These are phyloP conservation scores for Allium fistulosum DNA, from an alignment of 106 monocot genomes.

Conservation along the genomic window DNA sequence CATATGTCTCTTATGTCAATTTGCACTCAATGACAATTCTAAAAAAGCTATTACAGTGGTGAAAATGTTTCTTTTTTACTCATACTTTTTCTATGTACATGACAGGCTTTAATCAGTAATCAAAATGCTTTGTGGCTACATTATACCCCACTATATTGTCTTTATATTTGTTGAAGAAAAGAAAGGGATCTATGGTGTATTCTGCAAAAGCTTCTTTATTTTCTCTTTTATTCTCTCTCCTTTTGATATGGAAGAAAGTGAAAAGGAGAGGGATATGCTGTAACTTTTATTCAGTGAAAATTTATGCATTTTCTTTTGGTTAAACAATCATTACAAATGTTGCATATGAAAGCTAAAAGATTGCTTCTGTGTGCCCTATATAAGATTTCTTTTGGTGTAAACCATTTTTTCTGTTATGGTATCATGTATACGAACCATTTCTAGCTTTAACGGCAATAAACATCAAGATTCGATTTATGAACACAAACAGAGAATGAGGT, in stretches of 20 bases:
- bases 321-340: no score
- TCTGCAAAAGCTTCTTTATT: slow-evolving; percentile 18
- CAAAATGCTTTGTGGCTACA: slow-evolving; percentile 7
- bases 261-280: no score
- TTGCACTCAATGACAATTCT: slow-evolving; percentile 6
- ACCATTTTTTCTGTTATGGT: no score
- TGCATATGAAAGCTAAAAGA: no score
- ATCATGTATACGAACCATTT: no score
- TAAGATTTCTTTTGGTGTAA: no score
- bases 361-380: no score
- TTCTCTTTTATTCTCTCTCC: not conserved
- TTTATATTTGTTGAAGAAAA: not conserved
- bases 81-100: slow-evolving; percentile 3
- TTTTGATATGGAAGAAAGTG: not conserved
- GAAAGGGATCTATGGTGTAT: not conserved
- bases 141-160: slow-evolving; percentile 9
- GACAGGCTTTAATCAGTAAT: slow-evolving; percentile 9
- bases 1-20: not conserved
- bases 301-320: no score
- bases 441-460: no score
- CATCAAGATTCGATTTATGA: no score
- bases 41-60: not conserved
- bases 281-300: no score
- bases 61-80: not conserved
- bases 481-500: no score